phyloP scores from a whole-genome alignment of 169 alveolate genomes.

The Plasmodium fragile region DNA sequence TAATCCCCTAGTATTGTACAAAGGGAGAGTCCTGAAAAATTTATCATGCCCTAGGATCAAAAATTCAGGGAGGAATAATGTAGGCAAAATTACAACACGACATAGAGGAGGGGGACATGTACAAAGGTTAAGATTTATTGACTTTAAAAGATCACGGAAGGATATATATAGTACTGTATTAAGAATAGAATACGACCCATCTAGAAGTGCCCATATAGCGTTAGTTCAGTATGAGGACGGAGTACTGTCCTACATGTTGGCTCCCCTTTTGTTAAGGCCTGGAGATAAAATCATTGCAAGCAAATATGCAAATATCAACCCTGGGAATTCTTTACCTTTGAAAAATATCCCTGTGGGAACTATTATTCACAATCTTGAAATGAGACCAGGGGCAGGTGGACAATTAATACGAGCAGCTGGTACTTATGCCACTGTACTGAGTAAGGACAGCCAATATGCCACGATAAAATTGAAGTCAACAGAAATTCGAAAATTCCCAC shows the following conservation, averaged over 20 bases:
- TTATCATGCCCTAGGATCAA: conserved; percentile 86
- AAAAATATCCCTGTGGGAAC: conserved; percentile 88
- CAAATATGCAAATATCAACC: conserved; percentile 88
- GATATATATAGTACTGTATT: conserved; percentile 91
- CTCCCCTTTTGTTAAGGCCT: conserved; percentile 89
- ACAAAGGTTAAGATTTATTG: conserved; percentile 91
- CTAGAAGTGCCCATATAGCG: conserved; percentile 89
- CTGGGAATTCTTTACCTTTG: conserved; percentile 92
- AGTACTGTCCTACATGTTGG: conserved; percentile 90
- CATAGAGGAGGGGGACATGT: conserved; percentile 92
- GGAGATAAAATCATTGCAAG: conserved; percentile 91
- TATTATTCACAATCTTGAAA: conserved; percentile 90
- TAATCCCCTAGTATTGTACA: conserved; percentile 28
- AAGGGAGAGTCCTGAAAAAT: conserved; percentile 87
- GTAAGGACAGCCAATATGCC: conserved; percentile 88
- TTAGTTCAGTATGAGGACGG: conserved; percentile 92
- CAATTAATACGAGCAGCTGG: conserved; percentile 92
- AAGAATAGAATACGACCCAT: conserved; percentile 90
- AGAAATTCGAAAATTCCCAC: conserved; percentile 90
- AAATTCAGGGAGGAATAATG: conserved; percentile 88
- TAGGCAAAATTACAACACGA: conserved; percentile 84
- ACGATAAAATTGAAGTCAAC: conserved; percentile 89
- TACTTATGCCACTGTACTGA: conserved; percentile 85
- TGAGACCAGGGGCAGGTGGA: conserved; percentile 93
- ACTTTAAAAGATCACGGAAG: conserved; percentile 91